Evolutionary conservation across 2,329 filamentous ascomycete genomes (phyloP).

Genomic region (Trichophyton simii): DNA sequence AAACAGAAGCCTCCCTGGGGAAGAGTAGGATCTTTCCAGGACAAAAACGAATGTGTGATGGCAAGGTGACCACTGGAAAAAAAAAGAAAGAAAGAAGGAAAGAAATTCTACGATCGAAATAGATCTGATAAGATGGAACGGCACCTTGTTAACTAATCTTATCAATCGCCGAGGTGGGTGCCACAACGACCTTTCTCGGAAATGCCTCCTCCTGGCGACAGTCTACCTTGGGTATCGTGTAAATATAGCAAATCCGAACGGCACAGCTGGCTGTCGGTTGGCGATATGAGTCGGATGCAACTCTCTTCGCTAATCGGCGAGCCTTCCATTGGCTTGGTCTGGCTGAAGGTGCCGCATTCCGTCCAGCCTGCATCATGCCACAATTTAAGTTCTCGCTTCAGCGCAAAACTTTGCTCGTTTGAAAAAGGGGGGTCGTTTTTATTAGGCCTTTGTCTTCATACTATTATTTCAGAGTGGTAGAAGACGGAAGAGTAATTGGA

Average conservation of each 20-base stretch:
- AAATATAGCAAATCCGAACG: not conserved
- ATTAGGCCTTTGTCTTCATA: too few species aligned
- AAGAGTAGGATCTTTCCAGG: not conserved
- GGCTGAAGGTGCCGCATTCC: not conserved
- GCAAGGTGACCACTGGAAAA: too few species aligned
- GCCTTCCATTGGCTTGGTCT: not conserved
- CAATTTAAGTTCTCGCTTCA: not conserved
- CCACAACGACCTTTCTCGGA: not conserved
- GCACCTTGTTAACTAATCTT: not conserved
- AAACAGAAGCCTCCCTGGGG: not conserved
- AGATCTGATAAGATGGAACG: slow-evolving; percentile 7
- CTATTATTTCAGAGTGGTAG: too few species aligned
- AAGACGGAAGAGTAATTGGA: too few species aligned
- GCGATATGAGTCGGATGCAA: not conserved
- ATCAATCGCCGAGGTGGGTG: slow-evolving; percentile 1
- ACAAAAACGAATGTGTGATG: too few species aligned
- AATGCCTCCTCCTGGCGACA: not conserved
- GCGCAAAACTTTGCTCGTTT: not conserved
- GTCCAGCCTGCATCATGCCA: not conserved
- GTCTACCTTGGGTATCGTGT: not conserved
- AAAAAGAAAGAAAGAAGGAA: not conserved
- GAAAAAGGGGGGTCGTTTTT: not conserved
- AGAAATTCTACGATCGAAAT: not conserved
- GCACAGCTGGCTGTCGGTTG: not conserved
- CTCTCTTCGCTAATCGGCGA: not conserved